These are phyloP conservation scores for Cladosporium sp. DNA, from an alignment of 2,329 filamentous ascomycete species.

Conservation along the genomic window DNA sequence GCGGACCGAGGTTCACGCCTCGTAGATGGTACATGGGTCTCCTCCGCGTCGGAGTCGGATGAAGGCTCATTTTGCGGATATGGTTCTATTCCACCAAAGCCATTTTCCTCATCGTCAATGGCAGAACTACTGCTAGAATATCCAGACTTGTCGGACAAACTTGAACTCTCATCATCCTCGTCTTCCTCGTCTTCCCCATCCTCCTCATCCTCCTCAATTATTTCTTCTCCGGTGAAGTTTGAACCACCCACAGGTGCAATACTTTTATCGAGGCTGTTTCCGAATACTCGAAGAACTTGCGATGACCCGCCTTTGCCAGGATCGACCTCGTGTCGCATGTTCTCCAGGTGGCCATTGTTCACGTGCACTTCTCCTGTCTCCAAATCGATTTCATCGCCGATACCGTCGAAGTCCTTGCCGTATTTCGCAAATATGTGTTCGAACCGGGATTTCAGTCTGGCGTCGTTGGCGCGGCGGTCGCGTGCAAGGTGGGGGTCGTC, in stretches of 20 bases:
- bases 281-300: slow-evolving; percentile 29
- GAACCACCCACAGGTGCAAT: slow-evolving; percentile 30
- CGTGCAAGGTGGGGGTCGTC: slow-evolving; percentile 10
- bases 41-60: slow-evolving; percentile 5
- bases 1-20: no score
- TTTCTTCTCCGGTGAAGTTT: slow-evolving; percentile 4
- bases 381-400: slow-evolving; percentile 87
- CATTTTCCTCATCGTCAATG: not conserved
- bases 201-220: no score
- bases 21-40: no score
- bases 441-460: slow-evolving; percentile 74
- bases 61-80: slow-evolving; percentile 13
- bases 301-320: slow-evolving; percentile 32
- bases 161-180: slow-evolving; percentile 15
- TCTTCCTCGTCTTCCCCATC: no score
- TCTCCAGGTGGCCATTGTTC: slow-evolving; percentile 77
- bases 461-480: slow-evolving; percentile 53
- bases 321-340: slow-evolving; percentile 57
- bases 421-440: slow-evolving; percentile 90
- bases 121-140: not conserved
- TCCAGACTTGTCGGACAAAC: not conserved
- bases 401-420: slow-evolving; percentile 70
- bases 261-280: slow-evolving; percentile 29
- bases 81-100: not conserved
- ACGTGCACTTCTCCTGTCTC: slow-evolving; percentile 77